Evolutionary conservation across 2,329 filamentous ascomycete genomes (phyloP), one percentile per base, ranked within the genome.

Genomic region (Alternaria tenuissima): DNA sequence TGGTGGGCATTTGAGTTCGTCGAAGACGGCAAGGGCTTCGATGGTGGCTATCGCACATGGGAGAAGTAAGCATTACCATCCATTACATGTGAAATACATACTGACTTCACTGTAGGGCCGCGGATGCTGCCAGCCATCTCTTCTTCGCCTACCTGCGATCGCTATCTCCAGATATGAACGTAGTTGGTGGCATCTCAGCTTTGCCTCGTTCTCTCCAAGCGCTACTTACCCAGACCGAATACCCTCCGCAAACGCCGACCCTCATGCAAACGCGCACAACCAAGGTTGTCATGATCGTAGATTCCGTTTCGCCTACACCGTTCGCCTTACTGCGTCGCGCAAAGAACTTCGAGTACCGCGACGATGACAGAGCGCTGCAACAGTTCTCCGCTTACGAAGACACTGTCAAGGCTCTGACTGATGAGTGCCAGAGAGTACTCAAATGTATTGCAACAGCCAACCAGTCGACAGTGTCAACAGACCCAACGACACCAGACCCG

Each of bases 1-100:
- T 99, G 95, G 95, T 99, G 95, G 95, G 93, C 94, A 1, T 99
- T 99, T 76, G 94, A 97, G 73, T 92, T 96, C 68, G 87, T 85
- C 47, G 94, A 98, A 76, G 89, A 89, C 7, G 91, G 91, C 42
- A 94, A 91, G 76, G 95, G 95, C 16, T 99, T 99, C 70, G 95
- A 98, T 68, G 92, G 92, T 41, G 94, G 94, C 55, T 99, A 99
- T 80, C 92, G 91, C 74, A 88, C 88, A 44, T 99, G 95, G 94
- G 84, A 90, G 68, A 89, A 83, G 91, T 94, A 82, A 79, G 87
- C 75, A 20, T 28, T 14, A 7, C 5, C 51, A 4, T 34, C 8
- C 8, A 39, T 51, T 51, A 51, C 51, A 24, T 20, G 7, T 20
- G 14, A 6, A 18, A 38, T 18, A 16, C 24, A 30, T 26, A 61